Conservation (phyloP, 768 basidiomycete genomes). For the Lactarius sp. region DNA sequence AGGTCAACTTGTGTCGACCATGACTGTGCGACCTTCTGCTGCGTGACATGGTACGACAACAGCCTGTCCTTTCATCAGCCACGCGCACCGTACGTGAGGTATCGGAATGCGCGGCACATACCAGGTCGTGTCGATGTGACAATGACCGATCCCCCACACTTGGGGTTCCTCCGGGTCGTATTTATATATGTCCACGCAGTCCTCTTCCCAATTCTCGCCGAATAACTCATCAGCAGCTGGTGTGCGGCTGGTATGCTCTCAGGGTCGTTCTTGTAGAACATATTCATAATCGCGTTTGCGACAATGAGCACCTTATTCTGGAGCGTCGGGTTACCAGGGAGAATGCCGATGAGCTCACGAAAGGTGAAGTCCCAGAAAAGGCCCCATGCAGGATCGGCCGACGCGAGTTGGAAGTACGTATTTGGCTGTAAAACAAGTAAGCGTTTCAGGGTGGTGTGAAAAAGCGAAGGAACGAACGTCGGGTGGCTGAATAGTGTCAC, state of each 20-base stretch:
- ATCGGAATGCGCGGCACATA: conserved; percentile 24
- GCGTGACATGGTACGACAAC: conserved; percentile 76
- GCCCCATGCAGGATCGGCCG: conserved; percentile 39
- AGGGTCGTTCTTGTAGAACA: conserved; percentile 60
- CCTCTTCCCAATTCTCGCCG: conserved; percentile 27
- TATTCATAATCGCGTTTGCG: conserved; percentile 90
- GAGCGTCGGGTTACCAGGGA: conserved; percentile 77
- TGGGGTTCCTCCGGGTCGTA: conserved; percentile 52
- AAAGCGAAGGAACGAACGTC: too few relatives aligned
- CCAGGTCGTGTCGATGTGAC: conserved; percentile 87
- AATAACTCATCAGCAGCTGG: conserved; percentile 77
- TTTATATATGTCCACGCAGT: conserved; percentile 66
- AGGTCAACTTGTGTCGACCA: conserved; percentile 97
- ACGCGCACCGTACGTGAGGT: neutral
- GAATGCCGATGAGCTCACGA: conserved; percentile 61
- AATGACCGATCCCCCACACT: conserved; percentile 79
- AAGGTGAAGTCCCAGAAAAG: conserved; percentile 84
- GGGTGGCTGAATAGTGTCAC: too few relatives aligned
- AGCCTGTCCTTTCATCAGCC: too few relatives aligned
- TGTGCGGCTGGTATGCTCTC: conserved; percentile 54
- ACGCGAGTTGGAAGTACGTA: conserved; percentile 61
- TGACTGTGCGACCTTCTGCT: conserved; percentile 94
- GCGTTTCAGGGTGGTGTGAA: conserved; percentile 24
- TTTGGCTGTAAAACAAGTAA: conserved; percentile 48
- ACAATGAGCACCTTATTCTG: conserved; percentile 71